phyloP scores from a whole-genome alignment of 2,329 filamentous ascomycete species.

The Colletotrichum incanum region DNA sequence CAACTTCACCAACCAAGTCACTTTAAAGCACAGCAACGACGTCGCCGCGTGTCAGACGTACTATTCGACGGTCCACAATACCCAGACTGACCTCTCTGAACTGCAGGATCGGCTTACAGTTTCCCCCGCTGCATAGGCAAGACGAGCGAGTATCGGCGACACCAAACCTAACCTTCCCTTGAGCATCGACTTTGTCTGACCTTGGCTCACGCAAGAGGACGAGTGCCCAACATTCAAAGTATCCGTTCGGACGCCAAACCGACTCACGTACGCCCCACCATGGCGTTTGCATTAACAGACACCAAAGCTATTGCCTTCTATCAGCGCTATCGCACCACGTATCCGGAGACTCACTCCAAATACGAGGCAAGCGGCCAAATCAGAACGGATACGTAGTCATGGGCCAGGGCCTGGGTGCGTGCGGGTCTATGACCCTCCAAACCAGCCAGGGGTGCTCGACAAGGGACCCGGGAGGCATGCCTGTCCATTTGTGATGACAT shows the following conservation, averaged over 20 bases:
- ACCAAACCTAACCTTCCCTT: neutral
- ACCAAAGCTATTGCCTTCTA: neutral
- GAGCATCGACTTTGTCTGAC: neutral
- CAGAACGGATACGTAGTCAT: neutral
- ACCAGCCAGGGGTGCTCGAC: neutral
- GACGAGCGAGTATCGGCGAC: neutral
- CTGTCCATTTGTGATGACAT: neutral
- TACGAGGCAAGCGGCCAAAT: neutral
- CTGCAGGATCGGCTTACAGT: neutral
- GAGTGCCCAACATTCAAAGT: neutral
- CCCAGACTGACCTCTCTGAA: neutral
- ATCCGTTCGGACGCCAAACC: too few species aligned
- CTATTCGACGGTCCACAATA: neutral
- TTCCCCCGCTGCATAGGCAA: neutral
- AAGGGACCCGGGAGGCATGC: neutral
- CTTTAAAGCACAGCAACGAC: neutral
- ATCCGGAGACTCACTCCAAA: neutral
- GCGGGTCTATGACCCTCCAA: slow-evolving; percentile 5
- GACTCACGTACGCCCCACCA: too few species aligned
- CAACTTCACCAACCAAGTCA: neutral
- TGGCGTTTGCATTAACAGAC: too few species aligned
- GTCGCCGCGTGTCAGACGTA: neutral
- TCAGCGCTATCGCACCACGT: neutral
- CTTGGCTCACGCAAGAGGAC: neutral
- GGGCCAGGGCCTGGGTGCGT: neutral